phyloP scores from a whole-genome alignment of 2,329 filamentous ascomycete species.

The Pyrenochaeta sp. region DNA sequence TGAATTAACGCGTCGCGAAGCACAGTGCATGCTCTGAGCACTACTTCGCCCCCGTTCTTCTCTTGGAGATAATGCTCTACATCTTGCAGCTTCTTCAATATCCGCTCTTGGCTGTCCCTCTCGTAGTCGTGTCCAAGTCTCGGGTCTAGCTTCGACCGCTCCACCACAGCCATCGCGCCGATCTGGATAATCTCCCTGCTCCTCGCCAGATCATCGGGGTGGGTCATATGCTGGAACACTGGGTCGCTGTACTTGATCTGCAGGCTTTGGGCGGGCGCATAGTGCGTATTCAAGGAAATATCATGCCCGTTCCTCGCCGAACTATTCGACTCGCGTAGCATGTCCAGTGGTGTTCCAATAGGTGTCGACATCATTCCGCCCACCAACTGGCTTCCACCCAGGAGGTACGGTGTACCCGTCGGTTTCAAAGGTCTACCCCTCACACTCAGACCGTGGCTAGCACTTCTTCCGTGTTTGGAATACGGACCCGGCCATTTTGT shows the following conservation, averaged over 20 bases:
- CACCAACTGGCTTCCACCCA: slow-evolving; percentile 3
- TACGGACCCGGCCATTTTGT: slow-evolving; percentile 7
- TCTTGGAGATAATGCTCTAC: background rate
- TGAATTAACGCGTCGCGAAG: slow-evolving; percentile 3
- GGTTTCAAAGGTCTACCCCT: slow-evolving; percentile 7
- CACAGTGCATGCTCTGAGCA: background rate
- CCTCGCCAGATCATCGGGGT: slow-evolving; percentile 18
- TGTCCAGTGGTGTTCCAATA: slow-evolving; percentile 25
- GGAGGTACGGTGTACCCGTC: slow-evolving; percentile 14
- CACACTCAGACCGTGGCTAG: slow-evolving; percentile 12
- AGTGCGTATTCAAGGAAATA: background rate
- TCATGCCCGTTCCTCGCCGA: background rate
- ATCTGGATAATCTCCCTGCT: slow-evolving; percentile 42
- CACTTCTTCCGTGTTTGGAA: slow-evolving; percentile 8
- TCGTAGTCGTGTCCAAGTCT: slow-evolving; percentile 13
- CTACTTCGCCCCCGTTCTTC: background rate
- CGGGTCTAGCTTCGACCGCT: background rate
- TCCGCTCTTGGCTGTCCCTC: background rate
- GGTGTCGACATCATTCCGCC: slow-evolving; percentile 15
- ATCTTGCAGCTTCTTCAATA: background rate
- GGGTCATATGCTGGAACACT: slow-evolving; percentile 32
- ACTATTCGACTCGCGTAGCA: background rate
- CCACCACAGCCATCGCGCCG: slow-evolving; percentile 38
- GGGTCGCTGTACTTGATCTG: background rate
- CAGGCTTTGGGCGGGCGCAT: background rate